Conservation (phyloP, 2,329 filamentous ascomycete genomes). For the Phyllosticta citribraziliensis region DNA sequence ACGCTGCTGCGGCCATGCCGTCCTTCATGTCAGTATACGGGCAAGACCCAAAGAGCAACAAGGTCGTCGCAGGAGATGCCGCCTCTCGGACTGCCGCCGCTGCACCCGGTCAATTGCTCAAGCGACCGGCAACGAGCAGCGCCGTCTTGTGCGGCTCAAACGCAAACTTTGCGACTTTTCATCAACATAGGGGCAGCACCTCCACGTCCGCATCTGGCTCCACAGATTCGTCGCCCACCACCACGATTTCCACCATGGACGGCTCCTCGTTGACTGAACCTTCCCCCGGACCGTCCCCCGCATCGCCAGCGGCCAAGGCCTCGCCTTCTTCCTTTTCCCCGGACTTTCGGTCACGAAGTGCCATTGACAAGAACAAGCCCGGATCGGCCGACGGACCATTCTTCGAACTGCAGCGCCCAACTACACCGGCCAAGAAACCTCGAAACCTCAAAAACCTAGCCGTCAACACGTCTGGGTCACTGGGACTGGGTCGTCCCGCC, state of each 20-base stretch:
- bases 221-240: constrained; percentile 89
- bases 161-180: constrained; percentile 35
- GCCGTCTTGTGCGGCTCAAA: constrained; percentile 20
- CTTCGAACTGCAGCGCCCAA: constrained; percentile 39
- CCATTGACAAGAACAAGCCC: constrained; percentile 17
- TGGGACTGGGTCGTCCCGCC: constrained; percentile 36
- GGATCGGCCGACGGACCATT: constrained; percentile 34
- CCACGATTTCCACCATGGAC: constrained; percentile 84
- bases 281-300: constrained; percentile 84
- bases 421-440: constrained; percentile 53
- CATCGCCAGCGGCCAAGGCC: constrained; percentile 70
- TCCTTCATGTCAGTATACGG: constrained; percentile 69
- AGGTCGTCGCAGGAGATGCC: constrained; percentile 10
- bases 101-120: constrained; percentile 23
- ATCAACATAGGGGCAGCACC: constrained; percentile 67
- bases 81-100: constrained; percentile 25
- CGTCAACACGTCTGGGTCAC: constrained; percentile 53
- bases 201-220: constrained; percentile 73
- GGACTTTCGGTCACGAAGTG: constrained; percentile 35
- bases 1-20: constrained; percentile 44
- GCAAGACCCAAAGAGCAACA: constrained; percentile 43
- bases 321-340: constrained; percentile 60
- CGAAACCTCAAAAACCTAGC: constrained; percentile 79
- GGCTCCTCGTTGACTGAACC: constrained; percentile 83
- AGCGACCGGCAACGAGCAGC: constrained; percentile 25